Base-by-base conservation (phyloP, 2,329 filamentous ascomycete species). In the Colletotrichum sp. region DNA sequence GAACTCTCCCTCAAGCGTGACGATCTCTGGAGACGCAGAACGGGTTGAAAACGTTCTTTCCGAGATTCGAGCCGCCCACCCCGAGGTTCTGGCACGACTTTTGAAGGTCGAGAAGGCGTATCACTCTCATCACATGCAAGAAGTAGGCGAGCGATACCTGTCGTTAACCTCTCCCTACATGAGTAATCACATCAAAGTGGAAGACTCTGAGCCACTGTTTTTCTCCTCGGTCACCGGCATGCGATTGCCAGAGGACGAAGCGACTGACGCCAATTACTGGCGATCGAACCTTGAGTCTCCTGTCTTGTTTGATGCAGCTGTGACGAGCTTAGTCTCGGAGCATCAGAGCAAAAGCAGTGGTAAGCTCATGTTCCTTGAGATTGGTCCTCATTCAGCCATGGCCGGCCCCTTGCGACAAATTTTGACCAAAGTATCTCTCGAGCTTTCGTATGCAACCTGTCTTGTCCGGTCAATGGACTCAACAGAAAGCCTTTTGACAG, bases 161-260 rank as follows among this genome's bases (percentile, higher is more conserved):
- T 21, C 70, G 2, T 28, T 74, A 7, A 67, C 65, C 5, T 69
- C 57, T 6, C 59, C 64, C 4, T 26, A 76, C 21, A 49, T 76
- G 9, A 12, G 13, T 6, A 21, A 10, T 3, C 16, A 36, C 4
- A 26, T 9, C 12, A 21, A 13, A 1, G 21, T 0, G 5, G 52
- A 69, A 4, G 21, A 15, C 8, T 34, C 57, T 2, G 55, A 9
- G 28, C 16, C 60, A 3, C 6, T 26, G 5, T 70, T 74, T 59
- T 32, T 64, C 24, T 74, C 80, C 8, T 81, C 78, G 8, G 84
- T 86, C 2, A 82, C 81, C 3, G 81, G 80, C 3, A 75, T 79
- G 16, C 24, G 44, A 6, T 8, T 21, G 26, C 6, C 36, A 80
- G 63, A 72, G 82, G 78, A 74, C 5, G 21, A 18, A 0, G 34